Evolutionary conservation across 169 alveolate species (phyloP), one percentile per base, ranked within the genome.

Genomic region (Fabrea salina): DNA sequence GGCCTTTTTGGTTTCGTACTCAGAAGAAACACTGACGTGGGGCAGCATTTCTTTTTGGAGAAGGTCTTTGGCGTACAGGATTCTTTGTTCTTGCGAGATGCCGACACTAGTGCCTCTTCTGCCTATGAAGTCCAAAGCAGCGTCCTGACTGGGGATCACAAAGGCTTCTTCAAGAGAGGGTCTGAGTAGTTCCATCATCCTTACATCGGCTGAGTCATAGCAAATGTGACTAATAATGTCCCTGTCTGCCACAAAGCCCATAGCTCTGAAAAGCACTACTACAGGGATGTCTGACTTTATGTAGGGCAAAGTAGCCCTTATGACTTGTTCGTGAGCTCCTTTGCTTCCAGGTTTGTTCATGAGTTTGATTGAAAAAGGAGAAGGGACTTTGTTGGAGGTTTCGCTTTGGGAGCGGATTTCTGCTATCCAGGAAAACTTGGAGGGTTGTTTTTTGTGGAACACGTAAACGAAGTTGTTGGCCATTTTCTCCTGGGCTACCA

Each of bases 401-500:
- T 98, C 99, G 71, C 93, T 91, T 83, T 96, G 96, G 40, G 98
- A 95, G 82, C 99, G 92, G 25, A 95, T 90, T 88, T 98, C 99
- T 44, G 99, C 99, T 11, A 97, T 98, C 99, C 99, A 98, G 1
- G 99, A 96, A 84, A 89, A 97, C 76, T 97, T 98, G 4, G 98
- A 89, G 27, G 99, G 99, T 81, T 97, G 99, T 78, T 94, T 97
- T 88, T 96, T 97, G 76, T 96, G 93, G 91, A 99, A 99, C 19
- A 98, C 98, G 88, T 97, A 96, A 27, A 99, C 99, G 88, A 98
- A 97, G 87, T 99, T 99, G 75, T 96, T 94, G 11, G 99, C 99
- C 99, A 98, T 98, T 82, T 99, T 95, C 81, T 99, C 99, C 84
- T 98, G 97, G 2, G 99, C 99, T 7, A 99, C 99, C 44, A 99